Percentiles rank a stretch among this genome's conserved stretches.
These are phyloP conservation scores for Sistotremastrum niveocremeum DNA, from an alignment of 768 basidiomycete genomes.

Conservation along the genomic window DNA sequence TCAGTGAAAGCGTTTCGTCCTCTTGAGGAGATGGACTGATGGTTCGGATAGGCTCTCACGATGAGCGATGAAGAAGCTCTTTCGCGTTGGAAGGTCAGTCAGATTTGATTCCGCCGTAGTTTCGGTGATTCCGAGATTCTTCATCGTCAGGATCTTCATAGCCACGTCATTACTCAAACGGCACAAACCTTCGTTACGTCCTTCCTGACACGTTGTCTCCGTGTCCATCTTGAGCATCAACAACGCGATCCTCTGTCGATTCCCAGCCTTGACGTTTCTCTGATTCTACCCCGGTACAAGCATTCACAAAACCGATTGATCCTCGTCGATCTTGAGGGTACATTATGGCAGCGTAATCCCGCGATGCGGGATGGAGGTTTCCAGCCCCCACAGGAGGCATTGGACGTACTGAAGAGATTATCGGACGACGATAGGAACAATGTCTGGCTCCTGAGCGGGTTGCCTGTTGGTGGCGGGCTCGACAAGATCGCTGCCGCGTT, in stretches of 20 bases:
- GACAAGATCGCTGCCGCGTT: conserved; percentile 47
- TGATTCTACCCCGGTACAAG: conserved; percentile 54
- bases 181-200: conserved; percentile 72
- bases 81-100: conserved; percentile 60
- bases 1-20: neutral
- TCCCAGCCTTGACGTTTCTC: conserved; percentile 28
- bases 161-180: conserved; percentile 75
- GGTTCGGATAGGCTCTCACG: conserved; percentile 40
- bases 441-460: conserved; percentile 72
- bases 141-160: conserved; percentile 47
- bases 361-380: conserved; percentile 30
- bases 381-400: conserved; percentile 22
- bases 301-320: conserved; percentile 53
- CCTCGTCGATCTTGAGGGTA: conserved; percentile 68
- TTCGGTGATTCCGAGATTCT: neutral
- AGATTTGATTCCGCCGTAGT: neutral
- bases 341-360: conserved; percentile 56
- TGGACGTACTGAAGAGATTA: conserved; percentile 42
- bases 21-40: neutral
- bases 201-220: conserved; percentile 64
- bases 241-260: conserved; percentile 23
- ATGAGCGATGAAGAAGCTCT: conserved; percentile 64
- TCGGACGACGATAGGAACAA: conserved; percentile 55
- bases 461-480: conserved; percentile 48
- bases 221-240: conserved; percentile 58